Percentiles rank a stretch among this genome's conserved stretches.
Evolutionary conservation across 371 early-diverging fungal species (phyloP).

Genomic region (Mucor piriformis): DNA sequence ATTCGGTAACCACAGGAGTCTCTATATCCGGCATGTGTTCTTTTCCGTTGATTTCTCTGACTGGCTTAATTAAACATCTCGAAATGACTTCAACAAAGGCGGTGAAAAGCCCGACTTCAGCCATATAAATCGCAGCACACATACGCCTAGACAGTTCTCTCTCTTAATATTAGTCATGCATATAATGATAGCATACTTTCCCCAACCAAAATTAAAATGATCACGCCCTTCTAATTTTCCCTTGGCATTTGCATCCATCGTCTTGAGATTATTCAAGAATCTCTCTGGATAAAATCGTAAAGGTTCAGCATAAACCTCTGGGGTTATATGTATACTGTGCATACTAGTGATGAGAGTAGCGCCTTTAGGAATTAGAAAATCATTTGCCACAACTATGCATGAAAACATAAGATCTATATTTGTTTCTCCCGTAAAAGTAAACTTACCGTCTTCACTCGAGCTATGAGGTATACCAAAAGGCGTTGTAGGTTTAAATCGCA

Average conservation of each 20-base stretch:
- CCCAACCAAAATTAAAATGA: constrained; percentile 29
- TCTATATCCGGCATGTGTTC: not conserved
- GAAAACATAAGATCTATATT: too few species aligned
- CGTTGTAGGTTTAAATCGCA: constrained; percentile 14
- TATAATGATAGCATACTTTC: too few species aligned
- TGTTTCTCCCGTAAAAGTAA: too few species aligned
- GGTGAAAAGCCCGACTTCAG: constrained; percentile 7
- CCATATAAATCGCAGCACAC: constrained; percentile 17
- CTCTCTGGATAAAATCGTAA: constrained; percentile 20
- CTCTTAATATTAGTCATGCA: not conserved
- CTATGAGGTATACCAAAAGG: constrained; percentile 18
- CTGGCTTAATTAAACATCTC: not conserved
- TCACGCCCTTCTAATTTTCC: constrained; percentile 17
- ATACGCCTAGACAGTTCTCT: constrained; percentile 5
- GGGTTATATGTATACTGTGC: constrained; percentile 16
- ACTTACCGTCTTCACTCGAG: not conserved
- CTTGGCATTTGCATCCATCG: constrained; percentile 18
- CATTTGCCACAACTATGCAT: constrained; percentile 2
- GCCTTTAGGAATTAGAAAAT: constrained; percentile 14
- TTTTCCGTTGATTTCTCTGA: not conserved
- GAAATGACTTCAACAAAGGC: constrained; percentile 4
- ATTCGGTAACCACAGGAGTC: not conserved
- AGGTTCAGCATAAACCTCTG: constrained; percentile 8
- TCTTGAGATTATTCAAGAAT: constrained; percentile 13
- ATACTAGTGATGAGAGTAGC: constrained; percentile 12